Evolutionary conservation across 257 asterid genomes (phyloP).

Genomic region (Lithospermum erythrorhizon): DNA sequence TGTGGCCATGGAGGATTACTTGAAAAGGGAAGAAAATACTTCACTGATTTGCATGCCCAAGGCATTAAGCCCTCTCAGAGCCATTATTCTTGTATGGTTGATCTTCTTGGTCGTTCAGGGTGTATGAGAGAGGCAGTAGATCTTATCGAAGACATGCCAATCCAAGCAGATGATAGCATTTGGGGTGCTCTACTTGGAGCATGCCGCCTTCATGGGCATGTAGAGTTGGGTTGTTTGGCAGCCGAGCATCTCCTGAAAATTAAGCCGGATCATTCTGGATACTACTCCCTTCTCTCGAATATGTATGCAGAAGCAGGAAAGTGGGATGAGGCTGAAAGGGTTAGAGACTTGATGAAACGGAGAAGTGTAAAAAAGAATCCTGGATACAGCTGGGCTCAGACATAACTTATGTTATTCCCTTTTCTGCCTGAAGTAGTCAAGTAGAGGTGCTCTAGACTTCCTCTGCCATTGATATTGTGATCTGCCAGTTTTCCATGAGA

Average conservation of each 20-base stretch:
- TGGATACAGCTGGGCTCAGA: slow-evolving; percentile 73
- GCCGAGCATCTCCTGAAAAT: slow-evolving; percentile 48
- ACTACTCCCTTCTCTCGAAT: slow-evolving; percentile 52
- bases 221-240: slow-evolving; percentile 69
- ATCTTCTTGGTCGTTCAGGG: slow-evolving; percentile 69
- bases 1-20: slow-evolving; percentile 71
- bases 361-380: slow-evolving; percentile 65
- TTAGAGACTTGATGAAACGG: slow-evolving; percentile 52
- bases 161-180: slow-evolving; percentile 35
- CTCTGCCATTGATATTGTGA: slow-evolving; percentile 4
- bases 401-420: slow-evolving; percentile 30
- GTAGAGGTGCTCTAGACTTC: slow-evolving; percentile 9
- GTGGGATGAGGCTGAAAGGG: slow-evolving; percentile 63
- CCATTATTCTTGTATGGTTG: slow-evolving; percentile 85
- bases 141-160: slow-evolving; percentile 32
- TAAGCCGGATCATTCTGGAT: slow-evolving; percentile 65
- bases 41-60: slow-evolving; percentile 40
- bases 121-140: slow-evolving; percentile 43
- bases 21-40: slow-evolving; percentile 35
- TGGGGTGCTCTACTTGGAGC: slow-evolving; percentile 88
- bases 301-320: slow-evolving; percentile 76
- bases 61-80: slow-evolving; percentile 45
- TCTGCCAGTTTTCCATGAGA: not conserved
- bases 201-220: slow-evolving; percentile 43
- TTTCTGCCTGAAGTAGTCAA: slow-evolving; percentile 36